phyloP scores from a whole-genome alignment of 2,329 filamentous ascomycete species.

The Ploettnerulaceae sp. region DNA sequence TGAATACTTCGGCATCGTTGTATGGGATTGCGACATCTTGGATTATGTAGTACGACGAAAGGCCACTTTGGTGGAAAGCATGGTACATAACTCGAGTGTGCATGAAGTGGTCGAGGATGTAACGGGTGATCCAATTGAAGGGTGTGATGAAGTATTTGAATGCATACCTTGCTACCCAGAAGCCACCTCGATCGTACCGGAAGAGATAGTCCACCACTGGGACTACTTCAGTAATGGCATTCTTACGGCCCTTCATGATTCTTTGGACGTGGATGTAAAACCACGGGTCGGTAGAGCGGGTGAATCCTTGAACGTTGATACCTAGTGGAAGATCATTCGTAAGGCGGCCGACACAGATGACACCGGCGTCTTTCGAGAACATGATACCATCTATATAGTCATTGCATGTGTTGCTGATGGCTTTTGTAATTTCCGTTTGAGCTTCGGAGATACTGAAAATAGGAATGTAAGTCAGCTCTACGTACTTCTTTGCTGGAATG shows the following conservation, averaged over 20 bases:
- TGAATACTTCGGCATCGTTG: constrained; percentile 43
- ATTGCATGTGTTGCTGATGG: constrained; percentile 26
- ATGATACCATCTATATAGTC: constrained; percentile 60
- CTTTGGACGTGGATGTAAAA: constrained; percentile 55
- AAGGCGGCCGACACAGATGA: constrained; percentile 49
- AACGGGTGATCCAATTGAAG: constrained; percentile 55
- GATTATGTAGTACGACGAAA: constrained; percentile 52
- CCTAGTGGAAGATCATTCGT: constrained; percentile 33
- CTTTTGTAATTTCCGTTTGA: constrained; percentile 37
- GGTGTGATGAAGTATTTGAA: constrained; percentile 55
- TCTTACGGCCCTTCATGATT: constrained; percentile 19
- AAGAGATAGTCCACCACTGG: constrained; percentile 52
- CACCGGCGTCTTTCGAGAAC: constrained; percentile 40
- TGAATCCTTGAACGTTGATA: constrained; percentile 42
- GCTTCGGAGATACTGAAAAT: constrained; percentile 40
- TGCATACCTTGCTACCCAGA: constrained; percentile 61
- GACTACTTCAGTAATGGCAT: constrained; percentile 37
- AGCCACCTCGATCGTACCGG: constrained; percentile 59
- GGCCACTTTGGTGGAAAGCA: constrained; percentile 52
- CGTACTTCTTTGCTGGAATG: constrained; percentile 46
- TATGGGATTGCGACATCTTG: constrained; percentile 59
- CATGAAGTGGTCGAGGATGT: constrained; percentile 53
- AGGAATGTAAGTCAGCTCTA: constrained; percentile 51
- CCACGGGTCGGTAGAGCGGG: constrained; percentile 53
- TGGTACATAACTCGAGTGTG: constrained; percentile 58